Evolutionary conservation across 2,329 filamentous ascomycete species (phyloP).

Genomic region (Verticillium klebahnii): DNA sequence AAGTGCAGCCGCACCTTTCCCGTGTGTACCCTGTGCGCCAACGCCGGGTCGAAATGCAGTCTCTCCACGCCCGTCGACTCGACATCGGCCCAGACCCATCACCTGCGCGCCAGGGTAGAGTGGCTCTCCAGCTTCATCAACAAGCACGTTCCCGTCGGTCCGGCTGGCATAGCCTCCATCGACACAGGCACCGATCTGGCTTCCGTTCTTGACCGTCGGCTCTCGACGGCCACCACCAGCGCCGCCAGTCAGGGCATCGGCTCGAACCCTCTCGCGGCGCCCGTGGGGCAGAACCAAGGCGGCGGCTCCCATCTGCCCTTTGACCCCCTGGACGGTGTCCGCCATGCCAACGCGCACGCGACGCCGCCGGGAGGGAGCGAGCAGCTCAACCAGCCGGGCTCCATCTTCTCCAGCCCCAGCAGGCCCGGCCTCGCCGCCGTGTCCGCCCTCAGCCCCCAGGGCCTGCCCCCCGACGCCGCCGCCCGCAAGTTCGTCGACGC

Average conservation of each 20-base stretch:
- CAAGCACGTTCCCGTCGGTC: slow-evolving; percentile 17
- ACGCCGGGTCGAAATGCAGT: slow-evolving; percentile 33
- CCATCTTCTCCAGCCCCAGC: not conserved
- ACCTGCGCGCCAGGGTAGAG: slow-evolving; percentile 32
- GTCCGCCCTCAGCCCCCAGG: not conserved
- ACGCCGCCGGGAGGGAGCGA: not conserved
- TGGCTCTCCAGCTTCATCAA: slow-evolving; percentile 35
- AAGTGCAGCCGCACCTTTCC: slow-evolving; percentile 37
- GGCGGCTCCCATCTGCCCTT: not conserved
- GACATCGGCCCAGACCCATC: slow-evolving; percentile 27
- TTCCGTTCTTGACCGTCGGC: not conserved
- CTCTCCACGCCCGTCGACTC: slow-evolving; percentile 23
- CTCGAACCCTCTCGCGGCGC: not conserved
- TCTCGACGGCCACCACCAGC: slow-evolving; percentile 5
- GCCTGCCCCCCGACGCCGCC: slow-evolving; percentile 16
- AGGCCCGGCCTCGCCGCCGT: slow-evolving; percentile 3
- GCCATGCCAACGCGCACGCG: not conserved
- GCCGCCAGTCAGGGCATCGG: not conserved
- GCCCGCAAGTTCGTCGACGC: slow-evolving; percentile 34
- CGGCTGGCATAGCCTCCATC: slow-evolving; percentile 24
- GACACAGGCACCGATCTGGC: slow-evolving; percentile 29
- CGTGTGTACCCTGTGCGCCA: slow-evolving; percentile 32
- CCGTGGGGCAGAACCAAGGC: not conserved
- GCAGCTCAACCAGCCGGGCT: not conserved
- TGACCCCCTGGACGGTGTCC: not conserved